Percentiles rank a stretch among this genome's conserved stretches.
Evolutionary conservation across 2,329 filamentous ascomycete species (phyloP).

Genomic region (Pseudopithomyces maydicus): DNA sequence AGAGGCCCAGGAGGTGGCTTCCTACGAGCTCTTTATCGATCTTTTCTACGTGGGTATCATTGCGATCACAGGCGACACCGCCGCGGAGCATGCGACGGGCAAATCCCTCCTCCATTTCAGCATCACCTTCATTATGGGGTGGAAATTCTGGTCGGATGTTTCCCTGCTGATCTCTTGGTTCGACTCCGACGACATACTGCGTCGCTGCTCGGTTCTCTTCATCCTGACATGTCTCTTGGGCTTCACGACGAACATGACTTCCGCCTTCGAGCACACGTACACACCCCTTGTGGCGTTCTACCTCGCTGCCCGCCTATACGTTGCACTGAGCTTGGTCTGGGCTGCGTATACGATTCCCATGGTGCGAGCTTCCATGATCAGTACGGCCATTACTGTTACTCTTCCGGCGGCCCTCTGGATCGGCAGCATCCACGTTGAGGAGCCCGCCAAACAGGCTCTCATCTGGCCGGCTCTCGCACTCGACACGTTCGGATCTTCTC

Average conservation of each 20-base stretch:
- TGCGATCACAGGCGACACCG: conserved; percentile 66
- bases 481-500: conserved; percentile 57
- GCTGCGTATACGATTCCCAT: conserved; percentile 60
- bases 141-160: conserved; percentile 69
- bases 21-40: conserved; percentile 69
- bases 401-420: conserved; percentile 64
- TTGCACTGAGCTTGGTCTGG: conserved; percentile 54
- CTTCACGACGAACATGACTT: conserved; percentile 67
- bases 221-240: conserved; percentile 66
- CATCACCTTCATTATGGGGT: conserved; percentile 66
- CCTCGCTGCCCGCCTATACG: conserved; percentile 60
- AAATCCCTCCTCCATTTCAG: conserved; percentile 63
- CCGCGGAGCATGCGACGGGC: conserved; percentile 61
- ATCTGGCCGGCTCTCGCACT: conserved; percentile 62
- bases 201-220: conserved; percentile 64
- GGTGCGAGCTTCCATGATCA: conserved; percentile 61
- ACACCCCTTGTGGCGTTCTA: conserved; percentile 66
- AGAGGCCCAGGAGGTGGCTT: conserved; percentile 64
- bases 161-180: conserved; percentile 65
- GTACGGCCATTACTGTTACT: conserved; percentile 51
- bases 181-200: conserved; percentile 64
- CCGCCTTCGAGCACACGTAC: conserved; percentile 60
- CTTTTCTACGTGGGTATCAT: conserved; percentile 69
- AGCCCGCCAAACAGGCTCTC: conserved; percentile 60
- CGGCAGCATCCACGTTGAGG: conserved; percentile 60